These are phyloP conservation scores for Blastomyces gilchristii DNA, from an alignment of 2,329 filamentous ascomycete genomes.

Conservation along the genomic window DNA sequence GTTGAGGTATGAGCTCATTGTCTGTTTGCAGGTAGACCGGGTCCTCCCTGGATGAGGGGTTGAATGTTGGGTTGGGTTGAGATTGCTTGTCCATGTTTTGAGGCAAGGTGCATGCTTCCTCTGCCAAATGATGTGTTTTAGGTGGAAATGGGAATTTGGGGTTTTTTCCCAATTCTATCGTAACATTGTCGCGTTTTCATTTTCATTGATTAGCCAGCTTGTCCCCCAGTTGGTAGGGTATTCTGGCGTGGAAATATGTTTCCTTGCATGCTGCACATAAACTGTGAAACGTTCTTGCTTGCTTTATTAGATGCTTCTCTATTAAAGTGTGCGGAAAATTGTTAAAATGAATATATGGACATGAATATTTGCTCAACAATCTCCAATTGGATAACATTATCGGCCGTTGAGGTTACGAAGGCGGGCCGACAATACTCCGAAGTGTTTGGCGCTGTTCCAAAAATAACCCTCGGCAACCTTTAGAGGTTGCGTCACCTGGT, in stretches of 20 bases:
- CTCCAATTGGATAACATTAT: too few relatives aligned
- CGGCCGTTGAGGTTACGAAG: too few relatives aligned
- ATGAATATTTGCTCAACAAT: too few relatives aligned
- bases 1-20: conserved; percentile 10
- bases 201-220: not conserved
- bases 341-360: too few relatives aligned
- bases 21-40: conserved; percentile 14
- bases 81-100: not conserved
- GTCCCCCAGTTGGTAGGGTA: not conserved
- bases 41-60: conserved; percentile 12
- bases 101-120: not conserved
- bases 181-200: not conserved
- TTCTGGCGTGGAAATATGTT: too few relatives aligned
- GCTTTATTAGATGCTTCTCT: too few relatives aligned
- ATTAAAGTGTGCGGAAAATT: too few relatives aligned
- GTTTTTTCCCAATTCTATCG: too few relatives aligned
- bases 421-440: too few relatives aligned
- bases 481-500: not conserved
- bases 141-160: not conserved
- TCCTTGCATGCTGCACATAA: too few relatives aligned
- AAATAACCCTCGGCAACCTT: not conserved
- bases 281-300: too few relatives aligned
- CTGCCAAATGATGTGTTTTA: not conserved
- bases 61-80: not conserved
- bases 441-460: not conserved